phyloP scores from a whole-genome alignment of 371 early-diverging fungal species.

The Entomophthora muscae region DNA sequence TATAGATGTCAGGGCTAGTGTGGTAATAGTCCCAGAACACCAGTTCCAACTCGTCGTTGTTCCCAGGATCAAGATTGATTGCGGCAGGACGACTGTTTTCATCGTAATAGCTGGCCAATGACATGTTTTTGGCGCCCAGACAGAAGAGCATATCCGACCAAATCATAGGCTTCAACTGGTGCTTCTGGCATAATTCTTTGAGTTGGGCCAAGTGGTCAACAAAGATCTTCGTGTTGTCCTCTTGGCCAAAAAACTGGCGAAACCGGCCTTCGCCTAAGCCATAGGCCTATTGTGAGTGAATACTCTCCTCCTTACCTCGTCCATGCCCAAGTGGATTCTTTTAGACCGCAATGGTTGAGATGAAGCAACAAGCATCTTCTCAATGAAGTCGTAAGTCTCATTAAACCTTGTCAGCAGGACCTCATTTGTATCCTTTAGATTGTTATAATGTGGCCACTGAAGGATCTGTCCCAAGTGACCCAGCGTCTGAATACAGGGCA shows the following conservation, averaged over 20 bases:
- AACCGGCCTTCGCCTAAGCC: slow-evolving; percentile 74
- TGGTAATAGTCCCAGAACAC: slow-evolving; percentile 84
- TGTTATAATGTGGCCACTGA: slow-evolving; percentile 68
- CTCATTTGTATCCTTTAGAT: slow-evolving; percentile 61
- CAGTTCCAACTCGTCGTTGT: slow-evolving; percentile 48
- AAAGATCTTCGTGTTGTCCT: slow-evolving; percentile 55
- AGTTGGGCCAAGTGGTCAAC: slow-evolving; percentile 55
- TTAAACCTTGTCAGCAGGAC: slow-evolving; percentile 48
- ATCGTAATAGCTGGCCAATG: slow-evolving; percentile 62
- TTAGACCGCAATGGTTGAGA: slow-evolving; percentile 50
- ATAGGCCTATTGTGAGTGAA: slow-evolving; percentile 25
- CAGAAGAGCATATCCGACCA: slow-evolving; percentile 55
- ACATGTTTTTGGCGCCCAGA: slow-evolving; percentile 52
- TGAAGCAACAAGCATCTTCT: slow-evolving; percentile 43
- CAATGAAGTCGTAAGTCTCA: slow-evolving; percentile 60
- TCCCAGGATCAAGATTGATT: slow-evolving; percentile 29
- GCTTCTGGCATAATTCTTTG: slow-evolving; percentile 38
- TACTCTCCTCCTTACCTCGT: slow-evolving; percentile 30
- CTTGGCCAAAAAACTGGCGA: slow-evolving; percentile 46
- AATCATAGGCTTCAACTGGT: slow-evolving; percentile 52
- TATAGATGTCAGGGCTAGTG: slow-evolving; percentile 42
- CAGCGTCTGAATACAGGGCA: slow-evolving; percentile 78
- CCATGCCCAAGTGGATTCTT: slow-evolving; percentile 73
- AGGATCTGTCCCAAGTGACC: slow-evolving; percentile 78
- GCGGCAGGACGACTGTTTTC: slow-evolving; percentile 32